These are phyloP conservation scores for Ceratocystiopsis minuta DNA, from an alignment of 2,329 filamentous ascomycete genomes.

Conservation along the genomic window DNA sequence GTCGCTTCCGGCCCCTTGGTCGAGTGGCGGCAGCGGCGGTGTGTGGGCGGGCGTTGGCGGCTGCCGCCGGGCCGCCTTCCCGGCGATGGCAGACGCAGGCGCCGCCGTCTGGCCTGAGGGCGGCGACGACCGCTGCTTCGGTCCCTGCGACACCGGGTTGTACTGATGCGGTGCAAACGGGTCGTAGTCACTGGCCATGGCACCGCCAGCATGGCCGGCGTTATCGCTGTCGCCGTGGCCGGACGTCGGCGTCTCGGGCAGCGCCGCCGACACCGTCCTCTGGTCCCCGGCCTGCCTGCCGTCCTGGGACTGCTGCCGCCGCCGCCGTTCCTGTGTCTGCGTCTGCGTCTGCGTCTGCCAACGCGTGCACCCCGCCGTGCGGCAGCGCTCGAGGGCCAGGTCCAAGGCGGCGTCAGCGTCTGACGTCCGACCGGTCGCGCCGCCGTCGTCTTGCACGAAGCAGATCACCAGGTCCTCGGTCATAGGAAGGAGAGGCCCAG, in stretches of 20 bases:
- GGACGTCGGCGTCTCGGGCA: slow-evolving; percentile 3
- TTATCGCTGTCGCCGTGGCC: neutral
- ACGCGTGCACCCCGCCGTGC: slow-evolving; percentile 8
- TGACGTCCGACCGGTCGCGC: slow-evolving; percentile 21
- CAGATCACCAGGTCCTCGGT: slow-evolving; percentile 39
- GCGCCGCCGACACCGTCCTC: neutral
- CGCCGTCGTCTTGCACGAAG: slow-evolving; percentile 27
- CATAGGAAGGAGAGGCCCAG: slow-evolving; percentile 24
- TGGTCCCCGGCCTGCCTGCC: too few species aligned
- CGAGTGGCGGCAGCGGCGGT: slow-evolving; percentile 14
- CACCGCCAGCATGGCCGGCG: neutral
- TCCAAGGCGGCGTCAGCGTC: slow-evolving; percentile 19
- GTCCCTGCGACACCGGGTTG: neutral
- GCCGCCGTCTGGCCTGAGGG: too few species aligned
- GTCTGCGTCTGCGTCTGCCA: too few species aligned
- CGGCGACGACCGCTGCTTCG: too few species aligned
- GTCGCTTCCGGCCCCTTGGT: too few species aligned
- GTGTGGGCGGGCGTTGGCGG: slow-evolving; percentile 10
- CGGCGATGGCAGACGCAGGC: neutral
- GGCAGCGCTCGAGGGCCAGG: slow-evolving; percentile 28
- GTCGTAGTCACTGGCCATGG: slow-evolving; percentile 24
- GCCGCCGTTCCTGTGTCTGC: too few species aligned
- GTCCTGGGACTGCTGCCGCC: too few species aligned
- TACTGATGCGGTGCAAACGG: slow-evolving; percentile 18
- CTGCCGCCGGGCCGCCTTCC: neutral